Percentiles rank a stretch among this genome's conserved stretches.
Conservation (phyloP, 805 yeast species). For the Candida nonsorbophila region DNA sequence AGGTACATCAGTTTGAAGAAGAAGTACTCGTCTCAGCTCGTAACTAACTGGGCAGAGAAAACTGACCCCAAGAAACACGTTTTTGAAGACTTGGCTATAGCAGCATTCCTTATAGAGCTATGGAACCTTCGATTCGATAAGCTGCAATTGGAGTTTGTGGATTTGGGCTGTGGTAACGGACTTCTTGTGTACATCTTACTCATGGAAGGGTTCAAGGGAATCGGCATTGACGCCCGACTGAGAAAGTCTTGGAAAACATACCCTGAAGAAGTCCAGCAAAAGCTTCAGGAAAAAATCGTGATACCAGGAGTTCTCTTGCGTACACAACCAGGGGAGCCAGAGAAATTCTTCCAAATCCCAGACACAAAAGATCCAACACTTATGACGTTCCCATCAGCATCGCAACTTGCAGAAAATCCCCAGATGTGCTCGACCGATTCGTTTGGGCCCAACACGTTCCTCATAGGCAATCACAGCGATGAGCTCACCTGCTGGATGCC, state of each 20-base stretch:
- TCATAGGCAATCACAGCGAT: slow-evolving; percentile 93
- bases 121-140: slow-evolving; percentile 55
- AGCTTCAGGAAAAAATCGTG: slow-evolving; percentile 69
- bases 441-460: slow-evolving; percentile 65
- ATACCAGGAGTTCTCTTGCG: slow-evolving; percentile 71
- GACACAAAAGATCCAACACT: slow-evolving; percentile 30
- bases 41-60: slow-evolving; percentile 84
- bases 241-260: slow-evolving; percentile 84
- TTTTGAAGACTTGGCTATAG: slow-evolving; percentile 92
- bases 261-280: slow-evolving; percentile 55
- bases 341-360: slow-evolving; percentile 53
- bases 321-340: slow-evolving; percentile 71
- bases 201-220: slow-evolving; percentile 76
- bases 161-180: slow-evolving; percentile 95
- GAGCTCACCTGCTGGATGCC: slow-evolving; percentile 97
- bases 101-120: slow-evolving; percentile 84
- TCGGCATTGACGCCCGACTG: slow-evolving; percentile 85
- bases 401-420: slow-evolving; percentile 45
- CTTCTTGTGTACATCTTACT: slow-evolving; percentile 68
- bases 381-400: slow-evolving; percentile 52
- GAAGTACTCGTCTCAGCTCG: slow-evolving; percentile 69
- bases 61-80: slow-evolving; percentile 96
- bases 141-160: slow-evolving; percentile 64
- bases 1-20: slow-evolving; percentile 75
- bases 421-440: slow-evolving; percentile 54